Percentiles rank a stretch among this genome's conserved stretches.
Evolutionary conservation across 1,284 basidiomycete species (phyloP).

Genomic region (Fomitopsis pinicola): DNA sequence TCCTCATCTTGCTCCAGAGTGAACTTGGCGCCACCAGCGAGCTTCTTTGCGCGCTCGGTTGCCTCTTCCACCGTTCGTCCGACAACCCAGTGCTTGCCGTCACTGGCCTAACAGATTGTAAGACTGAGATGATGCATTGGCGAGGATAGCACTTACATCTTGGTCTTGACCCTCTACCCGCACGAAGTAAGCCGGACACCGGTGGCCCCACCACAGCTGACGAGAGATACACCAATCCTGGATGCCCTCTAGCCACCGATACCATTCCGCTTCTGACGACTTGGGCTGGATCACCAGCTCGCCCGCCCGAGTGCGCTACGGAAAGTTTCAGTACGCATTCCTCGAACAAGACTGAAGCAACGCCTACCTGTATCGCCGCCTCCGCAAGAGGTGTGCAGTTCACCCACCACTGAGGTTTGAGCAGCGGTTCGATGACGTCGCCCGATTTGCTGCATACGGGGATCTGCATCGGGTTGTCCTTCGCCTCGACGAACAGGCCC

Average conservation of each 20-base stretch:
- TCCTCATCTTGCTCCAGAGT: conserved; percentile 93
- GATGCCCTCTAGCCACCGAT: conserved; percentile 92
- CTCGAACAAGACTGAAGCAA: not conserved
- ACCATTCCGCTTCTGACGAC: conserved; percentile 92
- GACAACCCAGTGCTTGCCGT: conserved; percentile 88
- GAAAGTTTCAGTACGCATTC: not conserved
- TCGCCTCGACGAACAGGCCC: conserved; percentile 87
- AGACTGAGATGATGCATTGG: not conserved
- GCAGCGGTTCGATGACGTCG: conserved; percentile 91
- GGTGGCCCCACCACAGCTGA: conserved; percentile 99
- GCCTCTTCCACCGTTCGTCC: conserved; percentile 83
- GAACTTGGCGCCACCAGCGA: conserved; percentile 74
- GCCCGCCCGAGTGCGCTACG: conserved; percentile 79
- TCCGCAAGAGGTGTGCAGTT: conserved; percentile 91
- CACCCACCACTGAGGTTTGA: conserved; percentile 99
- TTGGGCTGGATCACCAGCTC: conserved; percentile 85
- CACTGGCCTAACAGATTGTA: conserved; percentile 41
- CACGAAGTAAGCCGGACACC: conserved; percentile 94
- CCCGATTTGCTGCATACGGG: conserved; percentile 95
- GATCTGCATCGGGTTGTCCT: conserved; percentile 95
- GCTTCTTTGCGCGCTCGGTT: conserved; percentile 66
- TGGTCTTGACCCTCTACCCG: conserved; percentile 77
- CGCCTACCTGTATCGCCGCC: conserved; percentile 75
- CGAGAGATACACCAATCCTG: conserved; percentile 99
- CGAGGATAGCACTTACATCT: conserved; percentile 49